These are phyloP conservation scores for Erythrobasidium hasegawianum DNA, from an alignment of 1,284 basidiomycete species.

Conservation along the genomic window DNA sequence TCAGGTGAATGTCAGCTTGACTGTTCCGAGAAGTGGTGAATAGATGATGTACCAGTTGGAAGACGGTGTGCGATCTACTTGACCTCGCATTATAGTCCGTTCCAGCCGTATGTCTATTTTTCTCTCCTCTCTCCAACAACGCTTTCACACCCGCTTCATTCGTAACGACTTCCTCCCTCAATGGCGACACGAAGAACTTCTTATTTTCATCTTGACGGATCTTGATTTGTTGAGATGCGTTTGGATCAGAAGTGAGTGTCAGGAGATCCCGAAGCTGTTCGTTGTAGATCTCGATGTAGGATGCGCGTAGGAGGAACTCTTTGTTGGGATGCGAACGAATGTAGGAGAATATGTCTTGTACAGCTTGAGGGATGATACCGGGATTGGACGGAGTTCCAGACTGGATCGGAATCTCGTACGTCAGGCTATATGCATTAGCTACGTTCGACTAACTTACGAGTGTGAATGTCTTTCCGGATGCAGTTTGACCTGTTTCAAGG, in stretches of 20 bases:
- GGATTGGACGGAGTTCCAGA: slow-evolving; percentile 76
- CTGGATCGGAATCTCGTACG: slow-evolving; percentile 41
- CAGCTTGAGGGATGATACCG: slow-evolving; percentile 88
- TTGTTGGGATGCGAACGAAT: slow-evolving; percentile 58
- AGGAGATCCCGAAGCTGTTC: slow-evolving; percentile 84
- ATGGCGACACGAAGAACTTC: slow-evolving; percentile 58
- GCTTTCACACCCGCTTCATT: slow-evolving; percentile 78
- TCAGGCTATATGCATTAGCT: slow-evolving; percentile 1
- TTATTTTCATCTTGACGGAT: slow-evolving; percentile 46
- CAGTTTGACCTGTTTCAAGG: slow-evolving; percentile 58
- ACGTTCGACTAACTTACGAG: slow-evolving; percentile 55
- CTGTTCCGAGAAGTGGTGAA: background rate
- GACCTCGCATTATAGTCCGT: slow-evolving; percentile 97
- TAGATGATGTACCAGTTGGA: slow-evolving; percentile 63
- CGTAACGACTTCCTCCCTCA: slow-evolving; percentile 87
- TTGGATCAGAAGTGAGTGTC: slow-evolving; percentile 57
- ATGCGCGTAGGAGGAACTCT: slow-evolving; percentile 89
- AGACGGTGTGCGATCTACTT: slow-evolving; percentile 87
- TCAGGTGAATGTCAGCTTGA: slow-evolving; percentile 6
- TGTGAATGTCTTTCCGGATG: slow-evolving; percentile 89
- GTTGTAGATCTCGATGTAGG: slow-evolving; percentile 96
- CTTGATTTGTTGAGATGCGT: slow-evolving; percentile 39
- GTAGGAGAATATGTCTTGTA: slow-evolving; percentile 56
- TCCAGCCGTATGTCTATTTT: slow-evolving; percentile 75
- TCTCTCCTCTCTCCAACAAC: slow-evolving; percentile 78